Base-by-base conservation (phyloP, 306 rosid genomes). In the Casuarina cunninghamiana region DNA sequence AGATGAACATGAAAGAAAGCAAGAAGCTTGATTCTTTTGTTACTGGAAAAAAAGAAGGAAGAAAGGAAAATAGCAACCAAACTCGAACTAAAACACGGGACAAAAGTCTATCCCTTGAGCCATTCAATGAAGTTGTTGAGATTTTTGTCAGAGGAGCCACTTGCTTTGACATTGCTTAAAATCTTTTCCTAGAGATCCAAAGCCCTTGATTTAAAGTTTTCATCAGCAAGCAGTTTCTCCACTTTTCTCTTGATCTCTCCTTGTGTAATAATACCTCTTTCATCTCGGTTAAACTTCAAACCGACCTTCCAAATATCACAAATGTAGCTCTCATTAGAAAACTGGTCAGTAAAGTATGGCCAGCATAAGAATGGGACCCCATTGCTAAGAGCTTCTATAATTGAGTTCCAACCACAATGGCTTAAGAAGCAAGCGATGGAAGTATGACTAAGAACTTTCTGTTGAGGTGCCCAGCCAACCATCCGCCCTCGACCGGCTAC, bases 361-460 rank as follows among this genome's bases (percentile, higher is more conserved):
- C 90, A 90, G 44, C 88, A 90, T 68, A 87, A 53, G 60, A 87
- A 87, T 15, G 90, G 84, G 0, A 82, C 75, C 67, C 87, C 91
- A 78, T 68, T 80, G 26, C 75, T 63, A 19, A 89, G 75, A 41
- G 89, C 88, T 50, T 89, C 89, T 15, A 83, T 26, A 6, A 26
- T 26, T 26, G 32, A 26, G 32, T 26, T 26, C 32, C 32, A 26
- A 26, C 32, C 32, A 26, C 32, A 90, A 57, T 87, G 89, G 72
- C 80, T 86, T 8, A 87, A 5, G 39, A 90, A 86, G 39, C 86
- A 82, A 53, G 87, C 87, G 11, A 84, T 51, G 32, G 86, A 61
- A 55, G 83, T 82, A 74, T 87, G 90, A 2, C 32, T 65, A 39
- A 87, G 57, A 1, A 74, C 87, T 60, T 80, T 82, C 26, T 63